phyloP scores from a whole-genome alignment of 2,329 filamentous ascomycete genomes.

The Arachnopeziza araneosa region DNA sequence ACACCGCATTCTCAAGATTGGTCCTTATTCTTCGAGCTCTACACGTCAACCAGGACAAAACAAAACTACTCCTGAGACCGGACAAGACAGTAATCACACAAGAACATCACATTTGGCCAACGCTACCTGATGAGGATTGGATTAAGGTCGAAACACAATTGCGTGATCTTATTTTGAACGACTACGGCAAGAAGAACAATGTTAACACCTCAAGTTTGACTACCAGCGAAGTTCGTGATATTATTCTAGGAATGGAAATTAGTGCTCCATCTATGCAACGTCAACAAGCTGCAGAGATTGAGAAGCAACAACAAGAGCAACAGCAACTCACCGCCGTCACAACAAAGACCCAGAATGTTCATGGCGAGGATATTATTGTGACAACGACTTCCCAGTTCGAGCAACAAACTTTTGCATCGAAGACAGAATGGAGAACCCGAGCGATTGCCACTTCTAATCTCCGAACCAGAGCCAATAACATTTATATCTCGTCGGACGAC shows the following conservation, averaged over 20 bases:
- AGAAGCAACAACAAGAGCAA: slow-evolving; percentile 97
- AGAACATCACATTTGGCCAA: slow-evolving; percentile 98
- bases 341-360: slow-evolving; percentile 95
- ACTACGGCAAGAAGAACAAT: slow-evolving; percentile 99
- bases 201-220: slow-evolving; percentile 97
- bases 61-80: slow-evolving; percentile 87
- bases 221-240: slow-evolving; percentile 93
- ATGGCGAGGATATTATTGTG: slow-evolving; percentile 95
- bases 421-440: slow-evolving; percentile 96
- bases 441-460: slow-evolving; percentile 96
- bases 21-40: slow-evolving; percentile 89
- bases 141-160: slow-evolving; percentile 98
- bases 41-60: slow-evolving; percentile 98
- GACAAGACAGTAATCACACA: slow-evolving; percentile 98
- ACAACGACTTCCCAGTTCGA: slow-evolving; percentile 98
- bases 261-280: slow-evolving; percentile 96
- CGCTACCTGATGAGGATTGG: slow-evolving; percentile 92
- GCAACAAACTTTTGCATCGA: slow-evolving; percentile 94
- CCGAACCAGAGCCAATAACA: slow-evolving; percentile 91
- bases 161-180: slow-evolving; percentile 91
- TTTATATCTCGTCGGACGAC: slow-evolving; percentile 96
- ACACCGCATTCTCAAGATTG: slow-evolving; percentile 94
- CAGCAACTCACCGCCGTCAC: slow-evolving; percentile 94
- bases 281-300: slow-evolving; percentile 96
- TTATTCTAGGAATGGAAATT: slow-evolving; percentile 99